Conservation (phyloP, 176 grass and related monocot genomes). For the Aegilops longissima region DNA sequence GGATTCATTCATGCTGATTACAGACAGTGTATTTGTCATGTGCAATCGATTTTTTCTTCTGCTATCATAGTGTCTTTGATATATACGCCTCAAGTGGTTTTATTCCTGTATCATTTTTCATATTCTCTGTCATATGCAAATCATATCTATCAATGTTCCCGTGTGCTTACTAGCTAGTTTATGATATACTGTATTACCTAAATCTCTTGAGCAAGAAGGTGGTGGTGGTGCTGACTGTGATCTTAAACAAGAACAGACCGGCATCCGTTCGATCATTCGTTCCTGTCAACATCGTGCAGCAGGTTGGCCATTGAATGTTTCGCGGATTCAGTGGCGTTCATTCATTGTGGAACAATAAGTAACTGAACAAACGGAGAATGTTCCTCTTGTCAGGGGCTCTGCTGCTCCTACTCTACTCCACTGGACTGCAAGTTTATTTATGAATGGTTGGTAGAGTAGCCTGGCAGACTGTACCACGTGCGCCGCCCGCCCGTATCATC, state of each 20-base stretch:
- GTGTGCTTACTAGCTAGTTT: neutral
- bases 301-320: no score
- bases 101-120: neutral
- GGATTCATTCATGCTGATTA: conserved; percentile 6
- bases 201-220: neutral
- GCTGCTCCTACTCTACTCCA: no score
- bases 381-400: no score
- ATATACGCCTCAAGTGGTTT: neutral
- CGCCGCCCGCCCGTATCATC: no score
- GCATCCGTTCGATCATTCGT: neutral
- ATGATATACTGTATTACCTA: neutral
- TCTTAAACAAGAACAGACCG: neutral
- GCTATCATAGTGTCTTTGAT: neutral
- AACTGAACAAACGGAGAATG: no score
- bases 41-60: conserved; percentile 18
- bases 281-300: no score
- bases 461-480: no score
- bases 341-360: no score
- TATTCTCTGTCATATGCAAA: neutral
- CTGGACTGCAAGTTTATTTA: no score
- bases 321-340: no score
- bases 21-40: conserved; percentile 16
- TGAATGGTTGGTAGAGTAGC: no score
- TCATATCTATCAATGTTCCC: neutral
- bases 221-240: neutral